Evolutionary conservation across 2,329 filamentous ascomycete species (phyloP), one percentile per base, ranked within the genome.

Genomic region (Colletotrichum echinochloae): DNA sequence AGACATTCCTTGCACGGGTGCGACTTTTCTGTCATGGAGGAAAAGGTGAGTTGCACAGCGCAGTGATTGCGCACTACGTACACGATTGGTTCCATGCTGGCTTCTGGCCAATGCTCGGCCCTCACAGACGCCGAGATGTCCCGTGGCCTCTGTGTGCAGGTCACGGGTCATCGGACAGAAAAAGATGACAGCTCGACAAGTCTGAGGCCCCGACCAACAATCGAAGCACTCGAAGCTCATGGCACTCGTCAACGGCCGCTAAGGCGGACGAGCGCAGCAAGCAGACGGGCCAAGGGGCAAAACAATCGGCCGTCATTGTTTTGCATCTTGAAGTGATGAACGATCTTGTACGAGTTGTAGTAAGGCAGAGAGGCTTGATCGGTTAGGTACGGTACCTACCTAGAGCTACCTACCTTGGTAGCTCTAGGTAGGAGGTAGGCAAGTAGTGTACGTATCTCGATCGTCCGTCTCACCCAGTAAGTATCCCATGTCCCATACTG

Each of bases 401-500:
- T 49, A 12, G 44, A 12, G 35, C 12, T 39, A 39, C 5, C 4
- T 46, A 23, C 1, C 20, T 20, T 23, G 9, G 20, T n/a, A n/a
- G n/a, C n/a, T n/a, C n/a, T 20, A 20, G 39, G 41, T 44, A 44
- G 41, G 18, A 44, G 8, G 37, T 16, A 39, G 12, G 11, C 37
- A 39, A 3, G 44, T 23, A 46, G n/a, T 46, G 37, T 46, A 54
- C 48, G 16, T 55, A 54, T 49, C 26, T n/a, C n/a, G 57, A 33
- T 28, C 28, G 28, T 60, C 66, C 60, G 61, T 69, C 61, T 59
- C 66, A 60, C 49, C 63, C 63, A 70, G 41, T 26, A 70, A n/a
- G n/a, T n/a, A n/a, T n/a, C 46, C 67, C 67, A 35, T 70, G 66
- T 44, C 39, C 56, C 63, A 51, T 55, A 37, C 41, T 70, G 67